phyloP scores from a whole-genome alignment of 306 rosid species.

The Dicorynia guianensis region DNA sequence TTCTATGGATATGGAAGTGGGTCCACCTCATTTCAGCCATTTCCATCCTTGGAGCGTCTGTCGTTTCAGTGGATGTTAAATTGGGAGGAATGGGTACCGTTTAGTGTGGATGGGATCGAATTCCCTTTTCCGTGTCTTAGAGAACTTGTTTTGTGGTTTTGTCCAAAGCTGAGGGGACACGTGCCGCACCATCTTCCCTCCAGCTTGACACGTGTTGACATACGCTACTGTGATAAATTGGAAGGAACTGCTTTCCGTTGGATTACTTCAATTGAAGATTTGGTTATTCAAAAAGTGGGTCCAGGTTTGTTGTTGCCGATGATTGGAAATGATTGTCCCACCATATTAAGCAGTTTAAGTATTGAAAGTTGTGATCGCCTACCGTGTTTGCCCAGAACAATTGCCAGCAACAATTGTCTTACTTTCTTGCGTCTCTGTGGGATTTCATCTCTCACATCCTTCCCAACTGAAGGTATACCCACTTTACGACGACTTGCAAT shows the following conservation, averaged over 20 bases:
- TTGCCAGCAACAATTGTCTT: too few species aligned
- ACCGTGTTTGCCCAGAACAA: too few species aligned
- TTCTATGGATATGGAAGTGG: conserved; percentile 5
- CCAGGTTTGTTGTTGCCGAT: too few species aligned
- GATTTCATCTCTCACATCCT: too few species aligned
- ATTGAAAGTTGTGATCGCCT: too few species aligned
- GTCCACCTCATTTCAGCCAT: conserved; percentile 15
- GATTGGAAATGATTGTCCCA: too few species aligned
- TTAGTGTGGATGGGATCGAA: neutral
- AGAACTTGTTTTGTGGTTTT: neutral
- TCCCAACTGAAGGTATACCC: too few species aligned
- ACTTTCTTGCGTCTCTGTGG: too few species aligned
- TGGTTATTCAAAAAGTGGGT: too few species aligned
- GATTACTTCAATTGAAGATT: neutral
- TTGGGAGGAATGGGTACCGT: conserved; percentile 26
- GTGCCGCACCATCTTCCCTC: neutral
- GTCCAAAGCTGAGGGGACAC: conserved; percentile 11
- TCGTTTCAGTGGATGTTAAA: neutral
- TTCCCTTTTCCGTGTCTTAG: conserved; percentile 20
- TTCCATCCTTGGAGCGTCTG: conserved; percentile 2
- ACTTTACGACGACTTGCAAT: too few species aligned
- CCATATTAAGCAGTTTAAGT: too few species aligned
- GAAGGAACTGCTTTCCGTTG: neutral
- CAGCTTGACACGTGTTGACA: neutral
- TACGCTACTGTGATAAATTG: neutral